Evolutionary conservation across 2,329 filamentous ascomycete species (phyloP), one percentile per base, ranked within the genome.

Genomic region (Rachicladosporium sp.): DNA sequence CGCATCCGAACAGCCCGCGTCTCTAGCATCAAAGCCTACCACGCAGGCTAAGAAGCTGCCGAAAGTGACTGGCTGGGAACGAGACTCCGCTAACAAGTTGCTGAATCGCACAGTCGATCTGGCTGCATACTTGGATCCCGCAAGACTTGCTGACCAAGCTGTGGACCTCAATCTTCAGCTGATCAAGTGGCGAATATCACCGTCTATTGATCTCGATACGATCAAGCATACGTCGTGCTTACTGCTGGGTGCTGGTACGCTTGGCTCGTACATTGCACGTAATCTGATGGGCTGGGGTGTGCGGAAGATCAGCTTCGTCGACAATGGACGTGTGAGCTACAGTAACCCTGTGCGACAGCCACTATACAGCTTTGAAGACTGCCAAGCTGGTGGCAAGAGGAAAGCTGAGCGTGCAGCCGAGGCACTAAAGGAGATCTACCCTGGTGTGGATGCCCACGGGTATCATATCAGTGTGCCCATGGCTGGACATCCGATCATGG

Each of bases 141-240:
- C 73, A 29, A 79, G 80, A 50, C 69, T 96, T 11, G 91, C 91
- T 13, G 88, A 96, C 56, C 87, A 93, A 58, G 87, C 88, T 1
- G 89, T 96, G 7, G 91, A 98, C 55, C 71, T 98, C 43, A 98
- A 98, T 55, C 70, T 96, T 44, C 96, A 96, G 63, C 72, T 98
- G 42, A 98, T 98, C 80, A 98, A 95, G 65, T 98, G 91, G 91
- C 80, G 91, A 31, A 86, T 98, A 52, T 85, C 87, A 6, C 91
- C 91, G 0, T 79, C 80, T 37, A 73, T 98, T 31, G 74, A 96
- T 56, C 74, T 98, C 7, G 87, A 95, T 23, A 74, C 75, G 23
- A 88, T 96, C 57, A 95, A 94, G 56, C 74, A 80, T 42, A 89
- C 86, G 3, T 93, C 80, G 55, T 98, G 91, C 56, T 72, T 98